Conservation (phyloP, 306 rosid species). For the Prinsepia uniflora region DNA sequence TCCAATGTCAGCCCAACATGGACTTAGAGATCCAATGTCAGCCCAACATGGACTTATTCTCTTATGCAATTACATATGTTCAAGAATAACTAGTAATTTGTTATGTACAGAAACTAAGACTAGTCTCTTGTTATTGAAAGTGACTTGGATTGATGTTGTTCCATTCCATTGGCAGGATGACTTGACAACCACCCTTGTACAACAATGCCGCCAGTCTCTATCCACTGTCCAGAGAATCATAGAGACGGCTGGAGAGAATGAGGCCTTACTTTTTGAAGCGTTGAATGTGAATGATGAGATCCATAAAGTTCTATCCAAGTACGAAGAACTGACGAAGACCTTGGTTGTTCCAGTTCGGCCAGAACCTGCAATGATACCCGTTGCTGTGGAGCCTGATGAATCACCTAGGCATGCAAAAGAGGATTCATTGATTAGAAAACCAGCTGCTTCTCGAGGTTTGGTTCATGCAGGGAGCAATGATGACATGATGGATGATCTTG, state of each 20-base stretch:
- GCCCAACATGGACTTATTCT: not conserved
- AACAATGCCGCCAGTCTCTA: slow-evolving; percentile 78
- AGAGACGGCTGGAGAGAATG: slow-evolving; percentile 83
- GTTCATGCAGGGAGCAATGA: slow-evolving; percentile 65
- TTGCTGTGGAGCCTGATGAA: slow-evolving; percentile 91
- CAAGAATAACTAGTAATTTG: not conserved
- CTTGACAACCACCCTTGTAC: slow-evolving; percentile 80
- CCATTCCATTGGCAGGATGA: slow-evolving; percentile 61
- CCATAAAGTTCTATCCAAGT: slow-evolving; percentile 75
- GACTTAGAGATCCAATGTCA: not conserved
- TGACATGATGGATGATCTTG: slow-evolving; percentile 98
- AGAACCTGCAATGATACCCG: slow-evolving; percentile 98
- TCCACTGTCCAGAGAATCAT: slow-evolving; percentile 60
- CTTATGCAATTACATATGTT: not conserved
- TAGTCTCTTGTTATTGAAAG: not conserved
- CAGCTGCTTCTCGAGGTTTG: slow-evolving; percentile 53
- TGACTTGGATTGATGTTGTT: not conserved
- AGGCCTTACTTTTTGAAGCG: slow-evolving; percentile 94
- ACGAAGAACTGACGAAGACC: slow-evolving; percentile 63
- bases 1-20: not conserved
- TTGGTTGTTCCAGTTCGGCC: slow-evolving; percentile 44
- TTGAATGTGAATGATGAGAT: slow-evolving; percentile 91
- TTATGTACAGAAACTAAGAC: not conserved
- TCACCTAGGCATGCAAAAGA: slow-evolving; percentile 59
- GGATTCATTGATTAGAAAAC: slow-evolving; percentile 72